Base-by-base conservation (phyloP, 805 yeast genomes). In the Helenozyma rhizophorensis region DNA sequence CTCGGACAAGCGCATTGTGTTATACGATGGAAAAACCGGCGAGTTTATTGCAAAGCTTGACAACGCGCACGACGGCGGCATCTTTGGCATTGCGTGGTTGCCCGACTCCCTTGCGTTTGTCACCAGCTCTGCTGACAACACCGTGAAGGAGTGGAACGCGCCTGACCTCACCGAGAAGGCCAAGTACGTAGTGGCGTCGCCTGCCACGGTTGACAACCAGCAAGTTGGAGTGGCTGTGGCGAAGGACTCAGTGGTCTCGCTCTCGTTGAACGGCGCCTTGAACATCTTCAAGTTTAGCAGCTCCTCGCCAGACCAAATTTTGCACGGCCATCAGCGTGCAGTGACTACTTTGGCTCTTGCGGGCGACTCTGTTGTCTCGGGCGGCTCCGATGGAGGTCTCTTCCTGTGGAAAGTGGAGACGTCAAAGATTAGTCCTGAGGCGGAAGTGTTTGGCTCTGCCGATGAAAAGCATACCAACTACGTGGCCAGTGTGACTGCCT, bases 21-120 rank as follows among this genome's bases (percentile, higher is more conserved):
- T 89, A 7, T 93, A 86, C 56, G 95, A 90, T 42, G 97, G 97
- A 14, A 79, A 80, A 45, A 74, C 84, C 5, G 97, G 97, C 24
- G 96, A 84, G 32, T 75, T 72, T 43, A 33, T 80, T 12, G 68
- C 70, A 34, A 74, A 70, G 47, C 53, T 78, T 17, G 64, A 56
- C 23, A 59, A 59, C 28, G 75, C 73, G 4, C 90, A 90, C 47
- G 70, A 73, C 6, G 95, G 94, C 28, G 89, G 96, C 29, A 74
- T 89, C n/a, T 83, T 80, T 49, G 80, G 83, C 1, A 61, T 89
- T 3, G 70, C 81, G 14, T 88, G 95, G 90, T 60, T 69, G 22
- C 64, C 65, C 17, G 77, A 72, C 43, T 66, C 77, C 2, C 41
- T 53, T 14, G 55, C 56, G 28, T 84, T 89, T 52, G 83, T 80